Base-by-base conservation (phyloP, 768 basidiomycete species). In the Tubosaeta sp. region DNA sequence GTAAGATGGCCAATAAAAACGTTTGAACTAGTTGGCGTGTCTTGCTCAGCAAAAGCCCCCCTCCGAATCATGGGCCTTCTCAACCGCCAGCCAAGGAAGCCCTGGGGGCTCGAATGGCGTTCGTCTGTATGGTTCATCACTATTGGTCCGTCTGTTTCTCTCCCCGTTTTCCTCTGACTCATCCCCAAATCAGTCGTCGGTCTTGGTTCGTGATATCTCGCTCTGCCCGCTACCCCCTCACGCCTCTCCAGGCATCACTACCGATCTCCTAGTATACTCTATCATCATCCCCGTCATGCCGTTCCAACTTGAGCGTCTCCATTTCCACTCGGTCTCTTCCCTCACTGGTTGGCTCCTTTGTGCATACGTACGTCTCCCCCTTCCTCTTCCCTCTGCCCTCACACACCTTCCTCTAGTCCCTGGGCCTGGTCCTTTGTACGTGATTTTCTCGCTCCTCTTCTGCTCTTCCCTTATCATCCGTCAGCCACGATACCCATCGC, bases 261-360 rank as follows among this genome's bases (percentile, higher is more conserved):
- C 76, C 1, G 83, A 84, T 61, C 58, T 82, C 1, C 63, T 84
- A n/a, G 77, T 81, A 10, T 84, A 84, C 57, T 79, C 81, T 4
- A 71, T 81, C 24, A 78, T 83, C 50, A 77, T 83, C 29, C 83
- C 83, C 9, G 81, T 84, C 27, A 72, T 84, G 50, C 82, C 83
- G 2, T 84, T 84, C 58, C 82, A 80, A 30, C 74, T 85, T 21
- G 75, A 82, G 57, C 61, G 50, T 6, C 71, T 84, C 42, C 65
- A 72, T 0, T 79, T 78, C 50, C 59, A 61, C 8, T 48, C 66
- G 11, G 73, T 81, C 21, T 82, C 81, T 30, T 69, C 73, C 2
- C 72, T 75, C 27, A 73, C 78, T 0, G 82, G 83, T 27, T 86
- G 82, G 82, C 67, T 85, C 3, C 68, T 84, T 14, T 82, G 78